A percentile compares a stretch with the other conserved stretches of the same genome.
phyloP scores from a whole-genome alignment of 176 grass and related monocot genomes.

The Calamus simplicifolius region DNA sequence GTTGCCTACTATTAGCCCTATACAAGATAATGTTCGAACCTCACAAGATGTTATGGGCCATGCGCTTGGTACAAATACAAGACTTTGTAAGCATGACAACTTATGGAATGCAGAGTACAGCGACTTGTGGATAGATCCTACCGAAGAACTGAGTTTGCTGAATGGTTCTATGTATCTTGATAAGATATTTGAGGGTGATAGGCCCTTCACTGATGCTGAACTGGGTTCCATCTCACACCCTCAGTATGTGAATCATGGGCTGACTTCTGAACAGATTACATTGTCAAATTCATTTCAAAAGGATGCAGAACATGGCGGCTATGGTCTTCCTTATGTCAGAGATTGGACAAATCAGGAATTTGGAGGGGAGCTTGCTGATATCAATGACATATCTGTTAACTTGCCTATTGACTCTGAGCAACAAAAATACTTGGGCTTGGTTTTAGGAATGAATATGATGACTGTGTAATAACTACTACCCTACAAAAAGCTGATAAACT shows the following conservation, averaged over 20 bases:
- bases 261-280: not conserved
- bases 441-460: slow-evolving; percentile 30
- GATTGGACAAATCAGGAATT: slow-evolving; percentile 16
- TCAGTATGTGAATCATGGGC: not conserved
- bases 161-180: slow-evolving; percentile 1
- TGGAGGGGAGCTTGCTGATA: slow-evolving; percentile 12
- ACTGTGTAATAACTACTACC: slow-evolving; percentile 14
- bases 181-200: slow-evolving; percentile 12
- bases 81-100: slow-evolving; percentile 5
- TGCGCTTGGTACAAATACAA: slow-evolving; percentile 8
- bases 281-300: not conserved
- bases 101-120: slow-evolving; percentile 11
- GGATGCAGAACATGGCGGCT: slow-evolving; percentile 10
- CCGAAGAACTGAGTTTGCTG: slow-evolving; percentile 10
- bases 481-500: slow-evolving; percentile 3
- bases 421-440: slow-evolving; percentile 27
- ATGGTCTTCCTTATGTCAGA: slow-evolving; percentile 13
- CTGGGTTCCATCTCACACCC: slow-evolving; percentile 4
- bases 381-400: slow-evolving; percentile 15
- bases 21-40: slow-evolving; percentile 10
- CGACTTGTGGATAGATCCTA: slow-evolving; percentile 14
- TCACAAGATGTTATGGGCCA: slow-evolving; percentile 26
- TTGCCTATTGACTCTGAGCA: slow-evolving; percentile 25
- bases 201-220: slow-evolving; percentile 1
- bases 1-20: slow-evolving; percentile 21